A percentile compares a stretch with the other conserved stretches of the same genome.
These are phyloP conservation scores for Pleurotus citrinopileatus DNA, from an alignment of 768 basidiomycete species.

Conservation along the genomic window DNA sequence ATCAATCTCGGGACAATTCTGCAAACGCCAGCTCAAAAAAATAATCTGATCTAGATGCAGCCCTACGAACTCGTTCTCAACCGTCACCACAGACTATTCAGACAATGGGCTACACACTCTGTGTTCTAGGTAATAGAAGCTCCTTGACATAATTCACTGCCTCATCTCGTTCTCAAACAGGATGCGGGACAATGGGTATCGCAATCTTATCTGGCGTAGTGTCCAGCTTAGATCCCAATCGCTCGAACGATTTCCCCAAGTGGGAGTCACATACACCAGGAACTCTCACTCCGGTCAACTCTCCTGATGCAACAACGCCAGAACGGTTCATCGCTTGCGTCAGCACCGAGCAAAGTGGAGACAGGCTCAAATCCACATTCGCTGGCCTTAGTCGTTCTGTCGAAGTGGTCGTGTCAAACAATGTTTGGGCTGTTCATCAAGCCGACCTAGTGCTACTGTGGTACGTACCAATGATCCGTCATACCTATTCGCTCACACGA, in stretches of 20 bases:
- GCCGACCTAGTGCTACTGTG: conserved; percentile 88
- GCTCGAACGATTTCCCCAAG: conserved; percentile 34
- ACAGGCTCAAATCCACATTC: conserved; percentile 64
- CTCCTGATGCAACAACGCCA: conserved; percentile 70
- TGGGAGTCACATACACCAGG: conserved; percentile 75
- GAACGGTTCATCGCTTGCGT: conserved; percentile 87
- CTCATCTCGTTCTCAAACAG: conserved; percentile 35
- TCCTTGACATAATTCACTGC: conserved; percentile 10
- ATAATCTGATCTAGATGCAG: not conserved
- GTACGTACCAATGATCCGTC: conserved; percentile 42
- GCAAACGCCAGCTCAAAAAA: not conserved
- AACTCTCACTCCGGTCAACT: conserved; percentile 64
- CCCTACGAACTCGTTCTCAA: not conserved
- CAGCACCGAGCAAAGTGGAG: conserved; percentile 69
- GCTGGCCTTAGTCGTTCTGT: conserved; percentile 58
- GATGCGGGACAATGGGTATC: conserved; percentile 99
- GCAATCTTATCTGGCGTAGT: conserved; percentile 93
- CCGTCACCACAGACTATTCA: not conserved
- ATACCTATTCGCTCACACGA: conserved; percentile 1
- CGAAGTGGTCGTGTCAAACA: conserved; percentile 66
- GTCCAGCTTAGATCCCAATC: conserved; percentile 62
- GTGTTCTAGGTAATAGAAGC: conserved; percentile 61
- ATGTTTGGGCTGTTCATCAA: conserved; percentile 66
- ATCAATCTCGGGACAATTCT: not conserved
- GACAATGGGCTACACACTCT: conserved; percentile 89